phyloP scores from a whole-genome alignment of 805 yeast species.

The Saturnispora quitensis region DNA sequence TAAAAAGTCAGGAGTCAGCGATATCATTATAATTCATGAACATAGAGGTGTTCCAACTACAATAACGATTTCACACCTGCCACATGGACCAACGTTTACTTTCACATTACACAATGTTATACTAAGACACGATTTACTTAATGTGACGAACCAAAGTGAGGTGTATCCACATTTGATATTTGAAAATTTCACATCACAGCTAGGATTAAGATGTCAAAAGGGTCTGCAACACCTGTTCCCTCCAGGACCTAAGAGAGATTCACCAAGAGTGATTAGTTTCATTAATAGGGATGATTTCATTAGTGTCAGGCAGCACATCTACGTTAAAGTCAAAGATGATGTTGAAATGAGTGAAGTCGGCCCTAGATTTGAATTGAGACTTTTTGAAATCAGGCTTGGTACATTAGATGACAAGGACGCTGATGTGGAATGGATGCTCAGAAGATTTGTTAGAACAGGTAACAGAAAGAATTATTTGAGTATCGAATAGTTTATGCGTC shows the following conservation, averaged over 20 bases:
- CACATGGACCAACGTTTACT: conserved; percentile 95
- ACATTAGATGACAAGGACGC: conserved; percentile 93
- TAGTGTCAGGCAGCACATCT: conserved; percentile 91
- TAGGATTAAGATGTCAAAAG: conserved; percentile 76
- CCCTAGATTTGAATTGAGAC: conserved; percentile 95
- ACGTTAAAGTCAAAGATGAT: conserved; percentile 76
- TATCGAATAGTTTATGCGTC: conserved; percentile 14
- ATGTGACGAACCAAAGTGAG: conserved; percentile 82
- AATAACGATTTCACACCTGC: conserved; percentile 85
- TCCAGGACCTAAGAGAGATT: conserved; percentile 89
- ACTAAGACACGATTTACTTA: conserved; percentile 81
- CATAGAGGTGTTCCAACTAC: conserved; percentile 98
- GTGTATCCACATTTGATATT: conserved; percentile 90
- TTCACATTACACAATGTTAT: conserved; percentile 93
- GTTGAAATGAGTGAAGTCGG: conserved; percentile 96
- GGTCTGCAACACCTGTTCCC: conserved; percentile 87
- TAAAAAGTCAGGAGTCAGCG: conserved; percentile 67
- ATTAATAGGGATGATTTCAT: conserved; percentile 86
- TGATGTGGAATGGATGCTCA: conserved; percentile 93
- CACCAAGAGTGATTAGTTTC: conserved; percentile 88
- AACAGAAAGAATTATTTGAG: conserved; percentile 83
- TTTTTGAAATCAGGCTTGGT: conserved; percentile 82
- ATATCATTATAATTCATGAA: conserved; percentile 80
- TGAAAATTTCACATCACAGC: conserved; percentile 72
- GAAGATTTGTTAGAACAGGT: conserved; percentile 92